Base-by-base conservation (phyloP, 148 eudicot genomes). In the Cornus suecica region DNA sequence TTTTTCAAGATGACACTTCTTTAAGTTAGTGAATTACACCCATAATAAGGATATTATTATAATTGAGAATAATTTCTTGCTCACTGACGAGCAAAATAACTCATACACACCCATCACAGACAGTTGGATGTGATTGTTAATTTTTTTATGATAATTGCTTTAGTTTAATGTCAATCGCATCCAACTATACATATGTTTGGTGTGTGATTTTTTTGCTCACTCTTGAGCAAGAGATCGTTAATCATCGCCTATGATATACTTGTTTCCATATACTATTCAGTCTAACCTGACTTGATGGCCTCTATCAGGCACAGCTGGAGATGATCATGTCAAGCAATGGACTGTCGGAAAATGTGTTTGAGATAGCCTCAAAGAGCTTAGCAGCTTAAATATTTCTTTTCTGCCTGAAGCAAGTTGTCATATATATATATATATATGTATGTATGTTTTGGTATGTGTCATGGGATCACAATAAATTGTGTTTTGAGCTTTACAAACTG, bases 281-380 rank as follows among this genome's bases (percentile, higher is more conserved):
- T 58, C 23, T 58, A 5, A 58, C 22, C 15, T 48, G 16, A 29
- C 23, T 65, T n/a, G 15, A 56, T 20, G n/a, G 34, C 14, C 15
- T 62, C 66, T 79, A 65, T 65, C 93, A 92, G 99, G 99, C 87
- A 37, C 99, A 90, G 42, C 82, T 96, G 84, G 98, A 96, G 85
- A 87, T 88, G 97, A 93, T 93, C 58, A 77, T 93, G 89, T 84
- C 92, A 1, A 28, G 89, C 9, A 87, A 90, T 69, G 99, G 99
- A 74, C 88, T 96, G 2, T 93, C 99, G 0, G 99, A 96, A 79
- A 96, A 96, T 73, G 97, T 96, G 62, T 93, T 80, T 63, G 99
- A 93, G 90, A 96, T 96, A 77, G 94, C 97, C 25, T 96, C 94
- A 1, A 96, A 93, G 85, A 96, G 99, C 77, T 86, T 96, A 86